phyloP scores from a whole-genome alignment of 2,329 filamentous ascomycete genomes.

The Exophiala oligosperma region DNA sequence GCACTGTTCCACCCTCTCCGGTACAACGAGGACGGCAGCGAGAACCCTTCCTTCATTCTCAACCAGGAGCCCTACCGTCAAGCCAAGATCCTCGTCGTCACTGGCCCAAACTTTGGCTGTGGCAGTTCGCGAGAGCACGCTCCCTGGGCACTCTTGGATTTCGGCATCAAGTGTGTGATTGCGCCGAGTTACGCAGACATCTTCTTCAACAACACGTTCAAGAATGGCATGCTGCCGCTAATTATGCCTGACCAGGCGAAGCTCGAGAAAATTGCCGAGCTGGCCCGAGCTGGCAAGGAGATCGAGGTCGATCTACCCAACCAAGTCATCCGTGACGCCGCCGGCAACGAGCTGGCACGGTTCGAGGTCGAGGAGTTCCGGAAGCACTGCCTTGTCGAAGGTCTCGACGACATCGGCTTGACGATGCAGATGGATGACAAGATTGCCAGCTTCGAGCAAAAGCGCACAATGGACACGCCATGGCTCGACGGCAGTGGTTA shows the following conservation, averaged over 20 bases:
- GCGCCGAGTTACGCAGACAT: conserved; percentile 88
- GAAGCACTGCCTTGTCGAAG: conserved; percentile 91
- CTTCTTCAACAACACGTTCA: conserved; percentile 99
- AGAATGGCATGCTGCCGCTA: conserved; percentile 97
- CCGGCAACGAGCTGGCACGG: conserved; percentile 69
- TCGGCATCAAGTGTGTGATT: conserved; percentile 92
- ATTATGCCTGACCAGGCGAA: conserved; percentile 64
- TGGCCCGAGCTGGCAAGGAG: conserved; percentile 77
- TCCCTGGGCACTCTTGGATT: conserved; percentile 94
- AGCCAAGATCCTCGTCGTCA: conserved; percentile 87
- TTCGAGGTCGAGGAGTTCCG: conserved; percentile 93
- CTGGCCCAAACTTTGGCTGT: conserved; percentile 92
- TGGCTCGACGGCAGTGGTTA: conserved; percentile 91
- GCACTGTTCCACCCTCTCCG: conserved; percentile 87
- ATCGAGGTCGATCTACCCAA: conserved; percentile 86
- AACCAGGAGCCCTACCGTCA: conserved; percentile 85
- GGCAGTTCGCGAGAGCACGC: conserved; percentile 92
- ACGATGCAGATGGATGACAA: conserved; percentile 91
- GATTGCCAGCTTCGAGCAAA: conserved; percentile 79
- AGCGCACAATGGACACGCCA: conserved; percentile 74
- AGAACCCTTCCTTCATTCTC: conserved; percentile 80
- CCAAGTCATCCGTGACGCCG: conserved; percentile 75
- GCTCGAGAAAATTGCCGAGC: conserved; percentile 69
- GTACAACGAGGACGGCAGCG: conserved; percentile 70
- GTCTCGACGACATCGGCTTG: conserved; percentile 91